Percentiles rank a stretch among this genome's conserved stretches.
These are phyloP conservation scores for Pontederia paniculata DNA, from an alignment of 176 grass and related monocot genomes.

Conservation along the genomic window DNA sequence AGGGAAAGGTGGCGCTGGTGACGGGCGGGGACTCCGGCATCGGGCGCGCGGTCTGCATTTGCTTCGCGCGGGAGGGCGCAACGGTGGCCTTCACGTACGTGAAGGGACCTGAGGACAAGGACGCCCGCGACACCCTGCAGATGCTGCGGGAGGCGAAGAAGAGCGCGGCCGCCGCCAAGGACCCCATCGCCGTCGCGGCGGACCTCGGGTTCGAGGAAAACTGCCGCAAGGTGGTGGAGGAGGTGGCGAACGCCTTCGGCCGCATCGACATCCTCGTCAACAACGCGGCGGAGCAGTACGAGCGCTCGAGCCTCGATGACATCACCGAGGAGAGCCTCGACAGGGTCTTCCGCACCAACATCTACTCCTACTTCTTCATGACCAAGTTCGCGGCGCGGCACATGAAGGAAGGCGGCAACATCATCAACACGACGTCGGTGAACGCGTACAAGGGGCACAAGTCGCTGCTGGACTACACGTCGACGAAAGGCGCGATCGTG, in stretches of 20 bases:
- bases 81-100: slow-evolving; percentile 74
- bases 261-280: slow-evolving; percentile 67
- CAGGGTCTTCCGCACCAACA: slow-evolving; percentile 65
- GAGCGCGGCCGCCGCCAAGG: slow-evolving; percentile 10
- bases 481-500: slow-evolving; percentile 39
- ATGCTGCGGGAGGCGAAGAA: slow-evolving; percentile 35
- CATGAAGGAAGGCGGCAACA: slow-evolving; percentile 27
- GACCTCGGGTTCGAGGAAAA: slow-evolving; percentile 72
- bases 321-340: slow-evolving; percentile 51
- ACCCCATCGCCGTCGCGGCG: slow-evolving; percentile 36
- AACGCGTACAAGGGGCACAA: slow-evolving; percentile 83
- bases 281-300: slow-evolving; percentile 68
- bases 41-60: slow-evolving; percentile 67
- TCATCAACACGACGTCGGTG: slow-evolving; percentile 80
- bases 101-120: slow-evolving; percentile 44
- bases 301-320: slow-evolving; percentile 26
- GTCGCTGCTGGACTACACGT: slow-evolving; percentile 76
- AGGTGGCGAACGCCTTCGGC: slow-evolving; percentile 28
- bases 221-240: slow-evolving; percentile 51
- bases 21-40: slow-evolving; percentile 89
- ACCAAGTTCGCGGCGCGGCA: slow-evolving; percentile 39
- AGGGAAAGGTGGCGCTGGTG: slow-evolving; percentile 71
- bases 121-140: slow-evolving; percentile 47
- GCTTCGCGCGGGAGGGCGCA: slow-evolving; percentile 61
- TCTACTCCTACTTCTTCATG: slow-evolving; percentile 50